phyloP scores from a whole-genome alignment of 1,284 basidiomycete species.

The Sanghuangporus baumii region DNA sequence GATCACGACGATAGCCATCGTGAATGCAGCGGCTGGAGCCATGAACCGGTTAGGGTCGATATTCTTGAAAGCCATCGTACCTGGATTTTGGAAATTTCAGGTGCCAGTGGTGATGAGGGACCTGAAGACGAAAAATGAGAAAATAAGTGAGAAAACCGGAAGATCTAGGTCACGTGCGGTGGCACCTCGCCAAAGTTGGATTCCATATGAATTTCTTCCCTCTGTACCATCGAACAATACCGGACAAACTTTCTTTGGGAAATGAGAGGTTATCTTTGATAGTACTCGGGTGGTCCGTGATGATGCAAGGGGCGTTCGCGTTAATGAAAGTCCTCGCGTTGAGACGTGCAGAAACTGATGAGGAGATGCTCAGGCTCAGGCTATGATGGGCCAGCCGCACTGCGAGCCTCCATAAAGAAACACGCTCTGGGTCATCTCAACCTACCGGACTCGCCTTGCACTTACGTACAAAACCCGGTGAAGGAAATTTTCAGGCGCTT shows the following conservation, averaged over 20 bases:
- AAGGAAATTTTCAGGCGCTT: too few species aligned
- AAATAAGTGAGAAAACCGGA: background rate
- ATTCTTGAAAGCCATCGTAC: constrained; percentile 1
- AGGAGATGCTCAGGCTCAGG: too few species aligned
- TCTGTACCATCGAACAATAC: too few species aligned
- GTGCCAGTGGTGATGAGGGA: background rate
- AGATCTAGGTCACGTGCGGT: background rate
- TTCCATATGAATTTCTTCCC: background rate
- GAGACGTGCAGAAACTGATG: too few species aligned
- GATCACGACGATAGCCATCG: constrained; percentile 25
- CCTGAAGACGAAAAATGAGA: background rate
- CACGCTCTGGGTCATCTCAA: too few species aligned
- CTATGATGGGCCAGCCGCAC: too few species aligned
- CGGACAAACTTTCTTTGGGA: background rate
- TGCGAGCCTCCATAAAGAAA: too few species aligned
- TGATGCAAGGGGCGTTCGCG: too few species aligned
- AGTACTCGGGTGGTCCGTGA: too few species aligned
- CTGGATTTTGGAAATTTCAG: background rate
- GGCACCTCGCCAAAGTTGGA: background rate
- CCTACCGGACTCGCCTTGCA: too few species aligned
- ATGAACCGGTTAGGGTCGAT: constrained; percentile 19
- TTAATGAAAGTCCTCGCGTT: too few species aligned
- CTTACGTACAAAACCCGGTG: too few species aligned
- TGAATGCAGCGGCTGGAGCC: constrained; percentile 25
- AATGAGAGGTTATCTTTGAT: background rate